These are phyloP conservation scores for Nemania sp. DNA, from an alignment of 2,329 filamentous ascomycete genomes.

Conservation along the genomic window DNA sequence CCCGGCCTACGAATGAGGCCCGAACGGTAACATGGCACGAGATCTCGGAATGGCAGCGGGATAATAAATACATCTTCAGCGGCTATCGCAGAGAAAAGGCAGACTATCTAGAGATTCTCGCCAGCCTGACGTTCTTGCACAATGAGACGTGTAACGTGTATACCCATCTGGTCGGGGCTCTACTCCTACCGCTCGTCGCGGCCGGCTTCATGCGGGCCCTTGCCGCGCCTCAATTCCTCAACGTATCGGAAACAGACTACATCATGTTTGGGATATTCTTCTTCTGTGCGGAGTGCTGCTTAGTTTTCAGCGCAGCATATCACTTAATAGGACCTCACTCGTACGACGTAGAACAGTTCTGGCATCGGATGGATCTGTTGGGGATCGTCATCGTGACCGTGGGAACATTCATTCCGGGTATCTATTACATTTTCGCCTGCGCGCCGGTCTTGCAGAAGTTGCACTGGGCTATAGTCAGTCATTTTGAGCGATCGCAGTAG, in stretches of 20 bases:
- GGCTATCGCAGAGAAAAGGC: constrained; percentile 10
- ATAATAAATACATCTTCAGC: constrained; percentile 14
- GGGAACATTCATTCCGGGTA: constrained; percentile 6
- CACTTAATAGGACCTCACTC: constrained; percentile 6
- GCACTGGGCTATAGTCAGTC: constrained; percentile 15
- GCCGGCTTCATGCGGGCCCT: not conserved
- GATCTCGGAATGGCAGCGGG: constrained; percentile 9
- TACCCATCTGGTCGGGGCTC: constrained; percentile 11
- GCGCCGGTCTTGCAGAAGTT: constrained; percentile 6
- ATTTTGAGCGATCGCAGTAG: too few species aligned
- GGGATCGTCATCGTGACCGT: constrained; percentile 13
- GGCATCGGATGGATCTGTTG: constrained; percentile 11
- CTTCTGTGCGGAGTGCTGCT: constrained; percentile 10
- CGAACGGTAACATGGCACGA: constrained; percentile 3
- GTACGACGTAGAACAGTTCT: constrained; percentile 11
- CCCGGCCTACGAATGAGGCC: not conserved
- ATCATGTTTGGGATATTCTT: constrained; percentile 9
- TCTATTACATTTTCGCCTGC: constrained; percentile 13
- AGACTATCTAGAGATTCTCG: constrained; percentile 7
- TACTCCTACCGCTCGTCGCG: constrained; percentile 9
- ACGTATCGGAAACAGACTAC: constrained; percentile 7
- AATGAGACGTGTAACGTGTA: constrained; percentile 19
- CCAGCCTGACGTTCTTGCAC: constrained; percentile 10
- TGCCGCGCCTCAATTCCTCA: constrained; percentile 7
- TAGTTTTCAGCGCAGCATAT: constrained; percentile 11